Percentiles rank a stretch among this genome's conserved stretches.
phyloP scores from a whole-genome alignment of 176 grass and related monocot genomes.

The Cenchrus purpureus region DNA sequence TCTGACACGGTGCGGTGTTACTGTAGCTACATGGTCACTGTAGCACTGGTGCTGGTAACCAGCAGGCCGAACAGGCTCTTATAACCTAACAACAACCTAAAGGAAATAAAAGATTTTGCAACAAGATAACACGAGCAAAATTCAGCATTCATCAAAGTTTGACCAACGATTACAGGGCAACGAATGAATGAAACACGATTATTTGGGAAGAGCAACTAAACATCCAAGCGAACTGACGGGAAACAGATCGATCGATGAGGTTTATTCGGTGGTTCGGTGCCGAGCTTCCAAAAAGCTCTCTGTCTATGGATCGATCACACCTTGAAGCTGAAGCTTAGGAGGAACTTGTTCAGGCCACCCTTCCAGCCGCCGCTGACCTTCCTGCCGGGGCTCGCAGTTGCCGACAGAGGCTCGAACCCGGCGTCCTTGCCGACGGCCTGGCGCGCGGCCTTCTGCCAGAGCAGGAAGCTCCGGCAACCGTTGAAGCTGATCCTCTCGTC shows the following conservation, averaged over 20 bases:
- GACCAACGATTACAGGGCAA: background rate
- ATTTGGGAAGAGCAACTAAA: background rate
- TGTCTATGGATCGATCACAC: conserved; percentile 46
- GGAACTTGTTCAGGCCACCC: conserved; percentile 57
- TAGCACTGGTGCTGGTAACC: too few relatives aligned
- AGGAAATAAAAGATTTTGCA: too few relatives aligned
- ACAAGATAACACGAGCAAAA: too few relatives aligned
- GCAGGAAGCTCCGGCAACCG: conserved; percentile 66
- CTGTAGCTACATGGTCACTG: too few relatives aligned
- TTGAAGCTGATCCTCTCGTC: conserved; percentile 59
- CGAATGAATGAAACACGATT: too few relatives aligned
- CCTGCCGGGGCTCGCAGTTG: background rate
- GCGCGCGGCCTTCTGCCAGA: conserved; percentile 50
- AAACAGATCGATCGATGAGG: background rate
- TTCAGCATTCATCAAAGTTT: too few relatives aligned
- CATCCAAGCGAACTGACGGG: background rate
- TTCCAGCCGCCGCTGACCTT: conserved; percentile 58
- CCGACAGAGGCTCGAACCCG: background rate
- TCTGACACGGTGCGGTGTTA: too few relatives aligned
- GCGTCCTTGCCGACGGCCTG: background rate
- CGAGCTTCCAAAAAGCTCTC: background rate
- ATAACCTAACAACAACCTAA: too few relatives aligned
- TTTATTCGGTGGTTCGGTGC: background rate
- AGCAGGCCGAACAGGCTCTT: too few relatives aligned
- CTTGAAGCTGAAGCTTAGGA: conserved; percentile 65